Conservation (phyloP, 164 flowering plant genomes). For the Berberis vulgaris region DNA sequence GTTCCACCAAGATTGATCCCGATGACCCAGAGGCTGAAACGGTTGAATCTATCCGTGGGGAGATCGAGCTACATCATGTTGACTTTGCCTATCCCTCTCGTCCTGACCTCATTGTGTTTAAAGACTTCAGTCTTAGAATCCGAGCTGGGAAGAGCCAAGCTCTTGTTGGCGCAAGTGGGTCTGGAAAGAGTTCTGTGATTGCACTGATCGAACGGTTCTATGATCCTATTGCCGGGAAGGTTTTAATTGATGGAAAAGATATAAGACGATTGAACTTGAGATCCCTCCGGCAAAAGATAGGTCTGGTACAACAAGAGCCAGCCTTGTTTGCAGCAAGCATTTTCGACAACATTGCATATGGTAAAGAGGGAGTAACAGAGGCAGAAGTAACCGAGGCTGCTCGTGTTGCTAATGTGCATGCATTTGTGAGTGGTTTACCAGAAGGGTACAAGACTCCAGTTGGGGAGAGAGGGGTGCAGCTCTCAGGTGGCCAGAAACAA, state of each 20-base stretch:
- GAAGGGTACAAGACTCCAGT: constrained; percentile 88
- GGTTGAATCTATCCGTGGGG: constrained; percentile 19
- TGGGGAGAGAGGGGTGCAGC: constrained; percentile 95
- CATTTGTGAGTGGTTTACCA: constrained; percentile 83
- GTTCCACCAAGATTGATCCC: constrained; percentile 20
- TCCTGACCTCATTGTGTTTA: constrained; percentile 17
- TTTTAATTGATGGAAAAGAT: constrained; percentile 92
- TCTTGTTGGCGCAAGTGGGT: constrained; percentile 97
- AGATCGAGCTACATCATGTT: constrained; percentile 19
- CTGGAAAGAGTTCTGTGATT: constrained; percentile 93
- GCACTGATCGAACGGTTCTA: constrained; percentile 89
- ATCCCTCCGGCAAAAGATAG: constrained; percentile 70
- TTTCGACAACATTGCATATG: constrained; percentile 89
- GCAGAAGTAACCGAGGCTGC: constrained; percentile 92
- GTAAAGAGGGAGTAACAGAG: constrained; percentile 86
- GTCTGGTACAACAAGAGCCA: constrained; percentile 96
- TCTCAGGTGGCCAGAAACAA: constrained; percentile 97
- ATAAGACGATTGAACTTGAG: constrained; percentile 64
- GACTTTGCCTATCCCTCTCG: constrained; percentile 24
- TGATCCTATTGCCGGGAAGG: constrained; percentile 80
- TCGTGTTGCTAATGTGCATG: constrained; percentile 76
- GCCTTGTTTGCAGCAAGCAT: constrained; percentile 89
- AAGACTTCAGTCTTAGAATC: constrained; percentile 18
- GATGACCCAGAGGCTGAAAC: constrained; percentile 21
- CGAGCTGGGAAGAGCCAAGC: constrained; percentile 39